Conservation (phyloP, 78 protist species). For the Dictyostelium discoideum region DNA sequence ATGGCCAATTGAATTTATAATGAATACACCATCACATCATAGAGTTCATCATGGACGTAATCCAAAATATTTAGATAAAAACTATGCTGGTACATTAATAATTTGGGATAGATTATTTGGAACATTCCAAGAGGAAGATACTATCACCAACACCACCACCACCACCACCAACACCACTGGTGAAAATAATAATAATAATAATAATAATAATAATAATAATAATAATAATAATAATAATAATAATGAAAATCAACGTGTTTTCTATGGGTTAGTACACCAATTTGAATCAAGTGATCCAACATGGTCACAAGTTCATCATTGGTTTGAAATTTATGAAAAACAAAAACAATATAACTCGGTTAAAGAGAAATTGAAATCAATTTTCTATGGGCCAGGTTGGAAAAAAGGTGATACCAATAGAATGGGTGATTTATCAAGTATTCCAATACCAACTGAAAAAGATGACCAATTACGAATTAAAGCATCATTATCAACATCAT, state of each 20-base stretch:
- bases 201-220: too few relatives aligned
- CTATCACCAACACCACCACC: too few relatives aligned
- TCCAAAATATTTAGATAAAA: conserved; percentile 84
- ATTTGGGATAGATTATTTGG: conserved; percentile 87
- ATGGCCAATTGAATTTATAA: conserved; percentile 55
- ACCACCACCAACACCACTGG: too few relatives aligned
- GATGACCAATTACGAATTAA: background rate
- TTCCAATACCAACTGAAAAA: conserved; percentile 22
- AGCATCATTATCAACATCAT: background rate
- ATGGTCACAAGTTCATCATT: conserved; percentile 45
- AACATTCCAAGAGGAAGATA: conserved; percentile 73
- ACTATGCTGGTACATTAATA: conserved; percentile 87
- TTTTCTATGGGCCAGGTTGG: conserved; percentile 60
- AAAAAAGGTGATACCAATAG: conserved; percentile 6
- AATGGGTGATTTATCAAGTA: background rate
- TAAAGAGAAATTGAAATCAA: background rate
- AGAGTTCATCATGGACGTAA: conserved; percentile 90
- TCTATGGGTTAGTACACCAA: conserved; percentile 70
- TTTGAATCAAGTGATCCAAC: conserved; percentile 56
- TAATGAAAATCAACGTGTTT: conserved; percentile 33
- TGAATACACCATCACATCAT: conserved; percentile 89
- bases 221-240: too few relatives aligned
- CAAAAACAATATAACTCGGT: background rate
- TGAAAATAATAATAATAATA: too few relatives aligned
- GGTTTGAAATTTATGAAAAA: conserved; percentile 18